These are phyloP conservation scores for Pythium sukuiense DNA, from an alignment of 352 stramenopile genomes.

Conservation along the genomic window DNA sequence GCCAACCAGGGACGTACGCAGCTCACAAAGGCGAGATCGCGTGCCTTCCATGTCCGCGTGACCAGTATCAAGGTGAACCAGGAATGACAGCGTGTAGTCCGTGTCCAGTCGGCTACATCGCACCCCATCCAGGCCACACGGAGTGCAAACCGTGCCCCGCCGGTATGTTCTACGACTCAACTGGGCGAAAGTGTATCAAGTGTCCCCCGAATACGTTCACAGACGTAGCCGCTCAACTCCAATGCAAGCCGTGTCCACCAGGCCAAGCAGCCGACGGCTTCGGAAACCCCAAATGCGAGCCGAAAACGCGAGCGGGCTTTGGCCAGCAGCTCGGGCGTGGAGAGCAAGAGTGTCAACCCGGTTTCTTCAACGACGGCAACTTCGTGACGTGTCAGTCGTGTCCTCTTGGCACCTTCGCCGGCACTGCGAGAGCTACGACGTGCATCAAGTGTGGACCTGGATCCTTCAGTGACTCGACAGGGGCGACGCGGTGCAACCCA, in stretches of 20 bases:
- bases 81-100: slow-evolving; percentile 32
- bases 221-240: slow-evolving; percentile 15
- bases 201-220: slow-evolving; percentile 44
- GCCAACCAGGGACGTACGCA: slow-evolving; percentile 35
- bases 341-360: slow-evolving; percentile 15
- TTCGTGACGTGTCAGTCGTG: slow-evolving; percentile 31
- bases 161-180: slow-evolving; percentile 42
- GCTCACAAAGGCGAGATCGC: slow-evolving; percentile 37
- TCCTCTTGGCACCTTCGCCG: slow-evolving; percentile 34
- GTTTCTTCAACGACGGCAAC: slow-evolving; percentile 28
- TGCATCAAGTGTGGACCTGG: slow-evolving; percentile 39
- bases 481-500: slow-evolving; percentile 31
- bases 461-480: slow-evolving; percentile 31
- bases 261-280: slow-evolving; percentile 36
- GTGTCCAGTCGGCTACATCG: slow-evolving; percentile 44
- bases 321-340: neutral
- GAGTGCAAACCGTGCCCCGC: slow-evolving; percentile 40
- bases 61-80: slow-evolving; percentile 36
- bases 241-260: slow-evolving; percentile 35
- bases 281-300: slow-evolving; percentile 32
- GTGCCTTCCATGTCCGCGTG: slow-evolving; percentile 48
- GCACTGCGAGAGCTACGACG: slow-evolving; percentile 2
- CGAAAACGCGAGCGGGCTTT: slow-evolving; percentile 1
- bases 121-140: slow-evolving; percentile 32
- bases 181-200: slow-evolving; percentile 28